Conservation (phyloP, 2,329 filamentous ascomycete genomes). For the Metarhizium brunneum region DNA sequence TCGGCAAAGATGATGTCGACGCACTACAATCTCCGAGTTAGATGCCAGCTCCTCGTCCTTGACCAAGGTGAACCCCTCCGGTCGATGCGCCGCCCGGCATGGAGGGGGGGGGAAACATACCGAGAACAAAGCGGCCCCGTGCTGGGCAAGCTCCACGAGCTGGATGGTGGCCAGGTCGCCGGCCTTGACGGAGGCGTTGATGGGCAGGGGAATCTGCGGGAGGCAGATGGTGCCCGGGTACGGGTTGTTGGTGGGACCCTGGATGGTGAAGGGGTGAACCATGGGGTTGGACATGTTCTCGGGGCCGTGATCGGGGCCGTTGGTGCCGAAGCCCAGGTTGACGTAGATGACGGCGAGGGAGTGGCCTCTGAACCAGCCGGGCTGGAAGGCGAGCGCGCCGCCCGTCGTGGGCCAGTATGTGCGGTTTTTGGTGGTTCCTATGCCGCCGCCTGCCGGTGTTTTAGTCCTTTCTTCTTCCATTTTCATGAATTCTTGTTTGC, state of each 20-base stretch:
- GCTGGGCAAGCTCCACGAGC: constrained; percentile 71
- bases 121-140: constrained; percentile 75
- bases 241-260: constrained; percentile 71
- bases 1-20: constrained; percentile 90
- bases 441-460: constrained; percentile 62
- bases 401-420: constrained; percentile 86
- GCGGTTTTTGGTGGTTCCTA: constrained; percentile 67
- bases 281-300: constrained; percentile 82
- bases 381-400: constrained; percentile 82
- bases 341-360: constrained; percentile 74
- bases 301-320: constrained; percentile 55
- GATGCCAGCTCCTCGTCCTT: neutral
- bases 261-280: constrained; percentile 70
- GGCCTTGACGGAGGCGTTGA: constrained; percentile 56
- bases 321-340: constrained; percentile 78
- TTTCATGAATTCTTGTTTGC: too few relatives aligned
- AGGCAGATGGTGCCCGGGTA: constrained; percentile 85
- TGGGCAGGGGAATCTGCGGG: constrained; percentile 78
- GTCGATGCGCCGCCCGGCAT: too few relatives aligned
- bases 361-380: constrained; percentile 94
- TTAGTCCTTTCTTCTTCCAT: neutral
- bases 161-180: constrained; percentile 93
- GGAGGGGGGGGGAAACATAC: constrained; percentile 36
- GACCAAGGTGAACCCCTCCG: neutral
- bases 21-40: constrained; percentile 46